Conservation (phyloP, 1,284 basidiomycete genomes). For the Cutaneotrichosporon cyanovorans region DNA sequence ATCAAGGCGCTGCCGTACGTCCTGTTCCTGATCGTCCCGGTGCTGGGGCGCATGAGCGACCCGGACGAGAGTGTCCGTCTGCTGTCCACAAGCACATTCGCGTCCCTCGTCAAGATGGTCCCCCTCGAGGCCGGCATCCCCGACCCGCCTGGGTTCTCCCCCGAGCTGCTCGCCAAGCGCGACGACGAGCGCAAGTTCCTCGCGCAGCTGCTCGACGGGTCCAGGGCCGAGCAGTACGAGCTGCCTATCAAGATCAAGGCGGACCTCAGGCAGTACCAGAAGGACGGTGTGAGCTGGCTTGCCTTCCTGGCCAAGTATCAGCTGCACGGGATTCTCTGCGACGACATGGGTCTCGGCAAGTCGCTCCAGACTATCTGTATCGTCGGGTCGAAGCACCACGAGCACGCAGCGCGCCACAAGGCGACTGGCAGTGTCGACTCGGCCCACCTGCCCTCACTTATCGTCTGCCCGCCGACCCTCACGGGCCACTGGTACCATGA, state of each 20-base stretch:
- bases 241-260: slow-evolving; percentile 87
- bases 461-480: slow-evolving; percentile 93
- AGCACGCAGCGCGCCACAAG: slow-evolving; percentile 65
- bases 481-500: slow-evolving; percentile 99
- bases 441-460: slow-evolving; percentile 84
- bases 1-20: slow-evolving; percentile 95
- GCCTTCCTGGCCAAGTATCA: slow-evolving; percentile 96
- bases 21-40: slow-evolving; percentile 92
- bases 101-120: slow-evolving; percentile 97
- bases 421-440: slow-evolving; percentile 66
- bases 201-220: slow-evolving; percentile 86
- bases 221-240: slow-evolving; percentile 83
- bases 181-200: slow-evolving; percentile 87
- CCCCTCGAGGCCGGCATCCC: slow-evolving; percentile 95
- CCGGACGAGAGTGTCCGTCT: slow-evolving; percentile 82
- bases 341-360: slow-evolving; percentile 99
- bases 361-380: slow-evolving; percentile 98
- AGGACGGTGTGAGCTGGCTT: slow-evolving; percentile 97
- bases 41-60: slow-evolving; percentile 97
- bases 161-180: slow-evolving; percentile 77
- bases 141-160: slow-evolving; percentile 85
- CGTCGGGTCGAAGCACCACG: slow-evolving; percentile 85
- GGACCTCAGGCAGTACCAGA: slow-evolving; percentile 92
- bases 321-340: slow-evolving; percentile 94
- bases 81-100: slow-evolving; percentile 92